Percentiles rank a stretch among this genome's conserved stretches.
These are phyloP conservation scores for Trichosporon sp. DNA, from an alignment of 1,284 basidiomycete genomes.

Conservation along the genomic window DNA sequence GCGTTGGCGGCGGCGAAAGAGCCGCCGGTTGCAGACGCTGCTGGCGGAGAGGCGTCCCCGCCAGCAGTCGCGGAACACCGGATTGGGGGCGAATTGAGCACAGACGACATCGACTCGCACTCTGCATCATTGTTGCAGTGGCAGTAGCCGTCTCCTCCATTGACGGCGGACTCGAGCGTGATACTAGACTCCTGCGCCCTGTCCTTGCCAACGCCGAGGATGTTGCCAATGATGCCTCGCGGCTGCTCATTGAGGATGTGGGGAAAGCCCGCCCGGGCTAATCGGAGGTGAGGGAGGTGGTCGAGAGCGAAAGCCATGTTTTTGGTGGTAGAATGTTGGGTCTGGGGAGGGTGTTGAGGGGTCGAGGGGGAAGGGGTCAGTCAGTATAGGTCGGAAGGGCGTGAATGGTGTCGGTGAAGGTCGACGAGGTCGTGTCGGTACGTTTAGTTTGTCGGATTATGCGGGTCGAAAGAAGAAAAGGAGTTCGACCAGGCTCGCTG, in stretches of 20 bases:
- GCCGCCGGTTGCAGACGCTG: background rate
- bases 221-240: background rate
- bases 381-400: constrained; percentile 8
- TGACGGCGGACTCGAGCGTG: background rate
- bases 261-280: background rate
- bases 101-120: constrained; percentile 16
- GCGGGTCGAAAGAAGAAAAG: constrained; percentile 15
- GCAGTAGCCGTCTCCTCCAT: background rate
- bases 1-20: background rate
- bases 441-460: constrained; percentile 12
- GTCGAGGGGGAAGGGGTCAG: background rate
- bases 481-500: constrained; percentile 19
- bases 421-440: constrained; percentile 3
- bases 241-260: background rate
- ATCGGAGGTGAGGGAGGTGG: background rate
- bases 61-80: background rate
- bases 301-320: constrained; percentile 7
- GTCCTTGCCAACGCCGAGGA: background rate
- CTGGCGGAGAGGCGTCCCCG: background rate
- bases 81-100: constrained; percentile 4
- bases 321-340: background rate
- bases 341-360: background rate
- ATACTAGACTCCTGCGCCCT: background rate
- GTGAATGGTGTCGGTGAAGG: background rate
- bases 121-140: constrained; percentile 14